Evolutionary conservation across 352 stramenopile genomes (phyloP), one percentile per base, ranked within the genome.

Genomic region (Phytophthora nicotianae): DNA sequence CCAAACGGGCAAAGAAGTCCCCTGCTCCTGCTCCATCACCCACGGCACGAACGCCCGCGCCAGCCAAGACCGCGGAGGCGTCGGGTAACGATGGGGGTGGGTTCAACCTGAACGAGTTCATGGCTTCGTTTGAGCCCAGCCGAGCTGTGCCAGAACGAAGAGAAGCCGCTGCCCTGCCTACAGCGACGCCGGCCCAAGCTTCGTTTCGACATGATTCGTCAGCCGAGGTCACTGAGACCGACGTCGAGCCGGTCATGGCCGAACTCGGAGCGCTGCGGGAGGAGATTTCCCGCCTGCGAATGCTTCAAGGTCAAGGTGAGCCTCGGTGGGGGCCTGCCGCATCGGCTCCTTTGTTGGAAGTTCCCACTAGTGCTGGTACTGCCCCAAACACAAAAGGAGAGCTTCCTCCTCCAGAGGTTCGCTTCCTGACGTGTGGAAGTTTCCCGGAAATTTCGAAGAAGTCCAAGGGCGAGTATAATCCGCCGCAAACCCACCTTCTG

Each of bases 291-390:
- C 26, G 4, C 24, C 26, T 3, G 16, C 24, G 1, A n/a, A 51
- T 40, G 45, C 1, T 21, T n/a, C 16, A 67, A 40, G 17, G 21
- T 29, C n/a, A n/a, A n/a, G n/a, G n/a, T n/a, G n/a, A n/a, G n/a
- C n/a, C n/a, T n/a, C n/a, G n/a, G n/a, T n/a, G n/a, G n/a, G n/a
- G n/a, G n/a, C n/a, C n/a, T n/a, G n/a, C n/a, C n/a, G n/a, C n/a
- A n/a, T n/a, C n/a, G n/a, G n/a, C n/a, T n/a, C n/a, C n/a, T n/a
- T n/a, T n/a, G n/a, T 2, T 26, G 13, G 53, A 53, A 40, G 51
- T 41, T 38, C 24, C n/a, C 24, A 57, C n/a, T n/a, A 59, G 33
- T 38, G 0, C 54, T 61, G 37, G 42, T 38, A 3, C 26, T 4
- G 0, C 8, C 26, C 26, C 26, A 4, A 32, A 32, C 7, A 29